Base-by-base conservation (phyloP, 768 basidiomycete genomes). In the Boletus huronensis region DNA sequence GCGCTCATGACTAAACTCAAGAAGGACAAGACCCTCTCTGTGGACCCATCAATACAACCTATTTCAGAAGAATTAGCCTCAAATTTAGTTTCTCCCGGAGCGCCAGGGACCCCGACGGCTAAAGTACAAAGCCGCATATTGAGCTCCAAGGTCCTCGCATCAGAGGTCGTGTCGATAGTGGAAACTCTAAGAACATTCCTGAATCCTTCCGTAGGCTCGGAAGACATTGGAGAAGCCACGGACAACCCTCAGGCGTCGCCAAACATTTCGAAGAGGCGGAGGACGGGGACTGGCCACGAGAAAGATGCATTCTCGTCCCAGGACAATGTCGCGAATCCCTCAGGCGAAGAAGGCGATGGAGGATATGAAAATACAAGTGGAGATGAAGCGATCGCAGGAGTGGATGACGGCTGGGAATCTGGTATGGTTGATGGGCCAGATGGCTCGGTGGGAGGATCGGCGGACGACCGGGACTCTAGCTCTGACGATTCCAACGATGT, bases 141-240 rank as follows among this genome's bases (percentile, higher is more conserved):
- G 39, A 93, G 90, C 64, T 87, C 87, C 5, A 93, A 89, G 66
- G 68, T 77, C n/a, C 73, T 93, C 11, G 84, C 90, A 1, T 72
- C 75, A 3, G 82, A 81, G 58, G 75, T 91, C 2, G 71, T 72
- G 7, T 66, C 69, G 23, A 78, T 81, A 14, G 64, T 93, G 2
- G 75, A 76, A 10, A 74, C 76, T 46, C 66, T 93, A 6, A 75
- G 74, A 53, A 63, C 70, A 16, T 58, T 82, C 29, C 53, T 84
- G 14, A 58, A 74, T 29, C 74, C 73, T 42, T 41, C 32, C 16
- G 31, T 45, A n/a, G 45, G 59, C 48, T 44, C 32, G 32, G 53
- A 34, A 46, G 70, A 53, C 60, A 61, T 50, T 49, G 47, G 26
- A 43, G 60, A 58, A 36, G 58, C 53, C 29, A 47, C 60, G n/a